Evolutionary conservation across 1,284 basidiomycete genomes (phyloP), one percentile per base, ranked within the genome.

Genomic region (Leucoagaricus sp.): DNA sequence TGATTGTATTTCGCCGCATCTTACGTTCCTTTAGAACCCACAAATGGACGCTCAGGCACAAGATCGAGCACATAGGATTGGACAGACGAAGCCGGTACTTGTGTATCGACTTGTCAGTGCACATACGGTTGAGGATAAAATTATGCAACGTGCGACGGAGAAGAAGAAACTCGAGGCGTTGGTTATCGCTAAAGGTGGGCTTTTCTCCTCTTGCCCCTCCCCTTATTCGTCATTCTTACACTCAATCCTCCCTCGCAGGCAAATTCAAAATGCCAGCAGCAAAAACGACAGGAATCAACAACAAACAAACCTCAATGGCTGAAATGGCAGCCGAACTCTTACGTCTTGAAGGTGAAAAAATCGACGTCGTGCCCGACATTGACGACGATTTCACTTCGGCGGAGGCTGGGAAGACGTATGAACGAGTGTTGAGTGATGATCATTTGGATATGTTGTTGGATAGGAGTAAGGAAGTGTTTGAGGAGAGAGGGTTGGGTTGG

Each of bases 11-110:
- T 33, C 60, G 62, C 3, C 23, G 15, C 36, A 13, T 38, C 31
- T 58, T 38, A 41, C 29, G 44, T 41, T 33, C 12, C 31, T 49
- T 3, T 62, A 93, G 93, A 98, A 95, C 67, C 96, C 96, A 0
- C 94, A 96, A 76, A 94, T 96, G 87, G 96, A 99, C 63, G 78
- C 94, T 4, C 96, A 99, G 72, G 96, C 96, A 0, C 94, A 96
- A 70, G 96, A 97, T 67, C 85, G 96, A 31, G 96, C 94, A 0
- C 96, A 98, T 71, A 87, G 96, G 6, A 98, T 98, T 58, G 96
- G 96, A 1, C 96, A 98, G 73, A 96, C 87, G 17, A 87, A 80
- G 62, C 92, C 93, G 1, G 92, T 96, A 53, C 79, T 96, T 46
- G 86, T 97, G 55, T 97, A 94, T 77, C 84, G 95, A 34, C 80